Evolutionary conservation across 257 asterid genomes (phyloP), one percentile per base, ranked within the genome.

Genomic region (Ajuga chamaepitys): DNA sequence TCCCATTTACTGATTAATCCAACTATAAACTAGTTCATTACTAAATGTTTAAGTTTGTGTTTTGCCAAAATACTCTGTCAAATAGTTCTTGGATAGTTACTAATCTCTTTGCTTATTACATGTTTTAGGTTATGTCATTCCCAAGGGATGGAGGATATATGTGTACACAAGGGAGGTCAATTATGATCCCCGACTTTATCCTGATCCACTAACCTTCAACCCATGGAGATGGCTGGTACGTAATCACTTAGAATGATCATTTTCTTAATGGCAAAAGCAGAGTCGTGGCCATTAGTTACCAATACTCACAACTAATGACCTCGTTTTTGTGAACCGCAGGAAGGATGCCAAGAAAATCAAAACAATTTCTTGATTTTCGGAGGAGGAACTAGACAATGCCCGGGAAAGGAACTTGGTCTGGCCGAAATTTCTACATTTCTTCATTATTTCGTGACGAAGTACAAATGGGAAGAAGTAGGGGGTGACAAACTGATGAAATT

Each of bases 151-250:
- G 99, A 88, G 96, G 82, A 94, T 94, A 66, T 94, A 83, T 53
- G 89, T 83, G 42, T 83, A 83, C 78, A 83, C 89, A 13, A 76
- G 89, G 74, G 89, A 83, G 79, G 85, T 94, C 76, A 94, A 90
- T 71, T 94, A 94, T 60, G 99, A 94, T 42, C 87, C 96, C 18
- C 53, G 78, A 52, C 66, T 88, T 28, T 94, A 94, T 75, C 95
- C 97, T 7, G 95, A 90, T 66, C 99, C 99, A 4, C 78, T 73
- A 4, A 75, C 88, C 56, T 94, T 94, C 84, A 94, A 90, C 66
- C 99, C 99, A 5, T 85, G 93, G 94, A 83, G 99, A 90, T 94
- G 99, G 99, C 83, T 94, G 96, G 99, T 94, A 44, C 44, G 96
- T 84, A 60, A 45, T 11, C 30, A 16, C 45, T 25, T 32, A 24